Base-by-base conservation (phyloP, 805 yeast species). In the Candida broadrunensis region DNA sequence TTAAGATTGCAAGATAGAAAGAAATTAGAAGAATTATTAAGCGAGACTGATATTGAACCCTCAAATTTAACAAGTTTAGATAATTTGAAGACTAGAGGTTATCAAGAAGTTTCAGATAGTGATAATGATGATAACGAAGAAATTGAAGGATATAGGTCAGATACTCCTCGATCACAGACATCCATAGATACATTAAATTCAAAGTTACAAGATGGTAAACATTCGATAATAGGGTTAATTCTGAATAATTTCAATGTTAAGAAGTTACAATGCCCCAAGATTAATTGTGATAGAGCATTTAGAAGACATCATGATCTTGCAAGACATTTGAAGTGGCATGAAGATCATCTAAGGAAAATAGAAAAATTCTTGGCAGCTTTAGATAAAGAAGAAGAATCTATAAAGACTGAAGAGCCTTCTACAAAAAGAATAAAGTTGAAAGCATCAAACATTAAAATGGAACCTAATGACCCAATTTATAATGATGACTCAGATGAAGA, bases 301-400 rank as follows among this genome's bases (percentile, higher is more conserved):
- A 67, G 69, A 38, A 70, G 73, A 44, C 67, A 70, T 0, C 67
- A 67, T 48, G 83, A 77, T 50, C 50, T 78, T 19, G 49, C 56
- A 14, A 63, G 82, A 33, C 85, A 79, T 51, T 46, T 78, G 37
- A 58, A 54, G 30, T 79, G 83, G 83, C 84, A 79, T 49, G 62
- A 62, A 11, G 60, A 58, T 15, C 62, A 64, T 18, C 37, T 61
- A 38, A 41, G 48, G 33, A 62, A 57, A 43, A 55, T 67, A 3
- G 66, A 63, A 34, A 43, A 36, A 2, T 67, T 55, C 39, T 55
- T 67, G 44, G 48, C 44, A 4, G 49, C 63, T 0, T 45, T 66
- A 34, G 58, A 54, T 4, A 38, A 43, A 6, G 52, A 50, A 14
- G 45, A 43, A 9, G 35, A 14, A 4, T 6, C 6, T 7, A 9